Conservation (phyloP, 2,329 filamentous ascomycete species). For the Clonostachys solani region DNA sequence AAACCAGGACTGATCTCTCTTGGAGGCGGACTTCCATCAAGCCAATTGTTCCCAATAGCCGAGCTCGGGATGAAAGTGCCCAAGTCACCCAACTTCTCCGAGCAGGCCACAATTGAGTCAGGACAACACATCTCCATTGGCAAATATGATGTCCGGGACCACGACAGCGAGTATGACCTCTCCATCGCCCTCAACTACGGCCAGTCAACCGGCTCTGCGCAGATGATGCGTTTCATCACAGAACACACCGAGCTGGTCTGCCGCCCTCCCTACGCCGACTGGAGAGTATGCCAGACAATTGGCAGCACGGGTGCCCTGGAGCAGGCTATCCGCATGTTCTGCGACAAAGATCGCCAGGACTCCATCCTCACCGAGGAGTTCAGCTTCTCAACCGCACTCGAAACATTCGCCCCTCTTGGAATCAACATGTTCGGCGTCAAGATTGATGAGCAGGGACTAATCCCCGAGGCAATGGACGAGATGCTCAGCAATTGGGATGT, state of each 20-base stretch:
- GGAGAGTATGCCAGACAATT: constrained; percentile 77
- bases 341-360: constrained; percentile 64
- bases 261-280: constrained; percentile 84
- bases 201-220: constrained; percentile 79
- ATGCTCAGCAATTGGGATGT: constrained; percentile 46
- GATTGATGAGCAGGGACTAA: constrained; percentile 49
- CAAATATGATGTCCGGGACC: constrained; percentile 74
- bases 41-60: constrained; percentile 90
- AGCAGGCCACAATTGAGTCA: constrained; percentile 56
- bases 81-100: constrained; percentile 62
- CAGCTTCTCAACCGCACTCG: constrained; percentile 73
- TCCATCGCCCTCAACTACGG: constrained; percentile 91
- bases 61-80: constrained; percentile 73
- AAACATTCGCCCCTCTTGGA: constrained; percentile 51
- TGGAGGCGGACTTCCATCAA: constrained; percentile 83
- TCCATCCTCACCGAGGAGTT: constrained; percentile 85
- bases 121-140: constrained; percentile 63
- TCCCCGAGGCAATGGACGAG: constrained; percentile 46
- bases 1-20: constrained; percentile 85
- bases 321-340: constrained; percentile 78
- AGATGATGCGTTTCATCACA: constrained; percentile 84
- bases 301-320: constrained; percentile 87
- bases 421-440: constrained; percentile 43
- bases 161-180: constrained; percentile 58
- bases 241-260: constrained; percentile 94